Percentiles rank a stretch among this genome's conserved stretches.
phyloP scores from a whole-genome alignment of 768 basidiomycete species.

The Kwoniella europaea region DNA sequence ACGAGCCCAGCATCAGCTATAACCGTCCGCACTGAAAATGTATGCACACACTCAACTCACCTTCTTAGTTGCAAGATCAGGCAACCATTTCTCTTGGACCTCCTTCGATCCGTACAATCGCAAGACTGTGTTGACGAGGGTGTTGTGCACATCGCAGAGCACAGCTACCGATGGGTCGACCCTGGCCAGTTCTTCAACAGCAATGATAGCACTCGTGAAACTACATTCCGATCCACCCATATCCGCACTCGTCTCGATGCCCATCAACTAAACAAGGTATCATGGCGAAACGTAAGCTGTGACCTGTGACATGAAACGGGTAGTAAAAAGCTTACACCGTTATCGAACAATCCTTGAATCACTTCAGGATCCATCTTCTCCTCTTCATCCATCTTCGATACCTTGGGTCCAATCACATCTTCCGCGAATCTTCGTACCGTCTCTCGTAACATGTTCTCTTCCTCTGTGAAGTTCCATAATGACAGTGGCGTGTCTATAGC shows the following conservation, averaged over 20 bases:
- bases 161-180: constrained; percentile 96
- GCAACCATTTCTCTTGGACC: constrained; percentile 87
- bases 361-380: constrained; percentile 87
- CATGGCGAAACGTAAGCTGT: neutral
- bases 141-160: constrained; percentile 97
- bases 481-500: constrained; percentile 52
- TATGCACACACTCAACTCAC: constrained; percentile 59
- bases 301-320: too few relatives aligned
- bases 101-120: constrained; percentile 81
- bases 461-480: constrained; percentile 83
- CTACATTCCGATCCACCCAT: constrained; percentile 86
- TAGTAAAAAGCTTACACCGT: constrained; percentile 70
- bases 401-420: constrained; percentile 87
- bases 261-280: constrained; percentile 75
- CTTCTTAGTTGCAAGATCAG: constrained; percentile 76
- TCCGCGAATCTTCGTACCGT: constrained; percentile 84
- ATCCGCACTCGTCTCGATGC: constrained; percentile 85
- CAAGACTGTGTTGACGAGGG: constrained; percentile 92
- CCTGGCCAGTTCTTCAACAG: constrained; percentile 95
- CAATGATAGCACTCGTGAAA: constrained; percentile 93
- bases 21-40: neutral
- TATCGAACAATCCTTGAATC: constrained; percentile 88
- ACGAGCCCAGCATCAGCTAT: neutral
- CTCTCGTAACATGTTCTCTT: constrained; percentile 92
- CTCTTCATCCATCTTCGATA: constrained; percentile 96